Evolutionary conservation across 2,329 filamentous ascomycete species (phyloP), one percentile per base, ranked within the genome.

Genomic region (Grosmannia serpens): DNA sequence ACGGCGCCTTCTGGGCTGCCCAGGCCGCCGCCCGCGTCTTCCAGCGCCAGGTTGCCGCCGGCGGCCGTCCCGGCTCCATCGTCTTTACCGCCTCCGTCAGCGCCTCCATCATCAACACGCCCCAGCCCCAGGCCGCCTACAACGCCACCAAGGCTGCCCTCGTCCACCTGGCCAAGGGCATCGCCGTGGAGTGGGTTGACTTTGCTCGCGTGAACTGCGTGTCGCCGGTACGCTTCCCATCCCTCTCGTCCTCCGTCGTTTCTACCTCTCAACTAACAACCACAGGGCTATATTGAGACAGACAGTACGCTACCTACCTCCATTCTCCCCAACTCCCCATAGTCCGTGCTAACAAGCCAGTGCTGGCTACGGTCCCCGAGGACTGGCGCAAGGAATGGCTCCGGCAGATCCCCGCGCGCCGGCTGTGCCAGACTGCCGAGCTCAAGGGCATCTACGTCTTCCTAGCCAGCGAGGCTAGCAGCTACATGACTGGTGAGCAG

Each of bases 101-200:
- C 65, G 88, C 83, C 2, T 86, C 87, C 67, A 86, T 91, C 64
- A 86, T 85, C 68, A 91, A 90, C 67, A 78, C 89, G 56, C 88
- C 87, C 8, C 87, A 90, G 72, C 67, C 84, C 62, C 87, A 91
- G 73, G 77, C 84, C 5, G 81, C 84, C 7, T 89, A 89, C 68
- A 89, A 89, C 67, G 83, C 82, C n/a, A 83, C 83, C 61, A 89
- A 89, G 71, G 82, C 85, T 1, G 86, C 78, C 27, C 73, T 81
- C 4, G 77, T 81, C 31, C 77, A 82, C 63, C 71, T 80, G 57
- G 83, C 79, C 78, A 73, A 82, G 75, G 85, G 82, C 70, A 85
- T 91, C 49, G 85, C 86, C 0, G 80, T 90, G 22, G 88, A 91
- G 70, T 91, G 87, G 87, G 81, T 84, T 2, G 82, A 81, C 35